These are phyloP conservation scores for Hydnomerulius pinastri DNA, from an alignment of 768 basidiomycete genomes.

Conservation along the genomic window DNA sequence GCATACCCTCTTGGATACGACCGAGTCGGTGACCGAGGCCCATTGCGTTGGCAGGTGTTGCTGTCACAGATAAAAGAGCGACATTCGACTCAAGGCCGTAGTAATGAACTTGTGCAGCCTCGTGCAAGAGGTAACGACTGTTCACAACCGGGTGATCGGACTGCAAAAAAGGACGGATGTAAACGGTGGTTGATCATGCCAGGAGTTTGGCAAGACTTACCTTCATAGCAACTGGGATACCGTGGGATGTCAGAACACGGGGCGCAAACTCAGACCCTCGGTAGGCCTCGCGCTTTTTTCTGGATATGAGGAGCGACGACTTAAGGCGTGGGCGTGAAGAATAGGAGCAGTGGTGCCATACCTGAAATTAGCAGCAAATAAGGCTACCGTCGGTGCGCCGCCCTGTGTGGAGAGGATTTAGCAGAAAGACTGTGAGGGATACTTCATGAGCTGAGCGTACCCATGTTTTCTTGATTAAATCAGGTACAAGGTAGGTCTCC, in stretches of 20 bases:
- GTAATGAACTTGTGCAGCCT: constrained; percentile 72
- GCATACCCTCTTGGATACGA: constrained; percentile 48
- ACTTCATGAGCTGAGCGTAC: constrained; percentile 24
- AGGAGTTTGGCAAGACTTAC: constrained; percentile 31
- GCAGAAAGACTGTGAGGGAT: not conserved
- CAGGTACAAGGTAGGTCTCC: constrained; percentile 83
- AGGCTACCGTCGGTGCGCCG: constrained; percentile 68
- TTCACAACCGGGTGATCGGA: constrained; percentile 62
- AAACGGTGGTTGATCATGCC: not conserved
- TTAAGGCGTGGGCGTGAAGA: too few species aligned
- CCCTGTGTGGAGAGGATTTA: constrained; percentile 38
- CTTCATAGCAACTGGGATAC: constrained; percentile 76
- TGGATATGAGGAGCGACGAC: constrained; percentile 16
- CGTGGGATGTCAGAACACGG: constrained; percentile 67
- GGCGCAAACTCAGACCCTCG: constrained; percentile 80
- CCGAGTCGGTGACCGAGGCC: constrained; percentile 82
- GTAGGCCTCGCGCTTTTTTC: constrained; percentile 83
- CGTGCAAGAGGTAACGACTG: constrained; percentile 67
- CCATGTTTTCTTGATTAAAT: constrained; percentile 72
- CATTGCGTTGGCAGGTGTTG: constrained; percentile 60
- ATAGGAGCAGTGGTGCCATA: constrained; percentile 11
- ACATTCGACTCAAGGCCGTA: constrained; percentile 60
- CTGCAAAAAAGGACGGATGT: constrained; percentile 29
- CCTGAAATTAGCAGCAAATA: constrained; percentile 65
- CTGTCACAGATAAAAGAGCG: constrained; percentile 67